Percentiles rank a stretch among this genome's conserved stretches.
Evolutionary conservation across 441 rosid species (phyloP).

Genomic region (Pelargonium australe): DNA sequence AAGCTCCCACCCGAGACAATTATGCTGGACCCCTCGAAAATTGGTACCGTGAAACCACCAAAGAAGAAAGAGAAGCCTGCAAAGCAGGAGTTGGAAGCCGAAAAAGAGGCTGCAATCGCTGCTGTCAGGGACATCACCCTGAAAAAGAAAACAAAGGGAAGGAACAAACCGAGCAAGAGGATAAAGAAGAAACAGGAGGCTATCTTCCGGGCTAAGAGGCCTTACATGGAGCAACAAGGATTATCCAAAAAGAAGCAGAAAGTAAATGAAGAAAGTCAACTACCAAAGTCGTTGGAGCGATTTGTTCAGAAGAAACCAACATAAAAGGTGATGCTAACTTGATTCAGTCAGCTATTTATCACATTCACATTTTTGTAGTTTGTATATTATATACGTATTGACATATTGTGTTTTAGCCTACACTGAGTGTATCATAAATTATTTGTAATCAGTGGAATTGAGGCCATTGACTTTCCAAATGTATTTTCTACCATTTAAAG

Average conservation of each 20-base stretch:
- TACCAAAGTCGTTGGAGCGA: slow-evolving; percentile 55
- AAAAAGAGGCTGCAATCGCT: slow-evolving; percentile 60
- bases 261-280: slow-evolving; percentile 32
- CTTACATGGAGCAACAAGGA: slow-evolving; percentile 49
- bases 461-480: too few relatives aligned
- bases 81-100: slow-evolving; percentile 48
- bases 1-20: slow-evolving; percentile 89
- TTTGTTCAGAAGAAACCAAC: slow-evolving; percentile 41
- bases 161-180: slow-evolving; percentile 64
- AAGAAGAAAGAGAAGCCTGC: slow-evolving; percentile 54
- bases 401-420: too few relatives aligned
- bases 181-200: slow-evolving; percentile 56
- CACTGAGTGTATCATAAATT: too few relatives aligned
- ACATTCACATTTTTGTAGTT: too few relatives aligned
- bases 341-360: too few relatives aligned
- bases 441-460: too few relatives aligned
- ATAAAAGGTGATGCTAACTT: too few relatives aligned
- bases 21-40: slow-evolving; percentile 79
- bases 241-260: slow-evolving; percentile 50
- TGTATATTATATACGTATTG: too few relatives aligned
- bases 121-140: slow-evolving; percentile 38
- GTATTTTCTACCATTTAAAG: too few relatives aligned
- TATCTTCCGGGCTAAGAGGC: slow-evolving; percentile 48
- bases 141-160: slow-evolving; percentile 81
- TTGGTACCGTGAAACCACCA: slow-evolving; percentile 51